Base-by-base conservation (phyloP, 2,329 filamentous ascomycete species). In the Neoarthrinium moseri region DNA sequence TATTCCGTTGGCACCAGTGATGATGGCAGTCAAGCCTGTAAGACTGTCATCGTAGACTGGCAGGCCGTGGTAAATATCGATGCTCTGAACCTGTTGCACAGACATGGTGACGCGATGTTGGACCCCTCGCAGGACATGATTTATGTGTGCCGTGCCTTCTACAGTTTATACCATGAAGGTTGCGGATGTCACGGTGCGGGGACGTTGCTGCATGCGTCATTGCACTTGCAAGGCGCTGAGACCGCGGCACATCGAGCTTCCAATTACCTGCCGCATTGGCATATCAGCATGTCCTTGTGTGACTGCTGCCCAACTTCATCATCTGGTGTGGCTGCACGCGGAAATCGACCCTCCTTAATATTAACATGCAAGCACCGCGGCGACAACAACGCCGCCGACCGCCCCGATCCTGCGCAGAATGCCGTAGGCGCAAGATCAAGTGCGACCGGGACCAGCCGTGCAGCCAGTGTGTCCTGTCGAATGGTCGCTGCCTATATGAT, bases 1-100 rank as follows among this genome's bases (percentile, higher is more conserved):
- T 22, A 80, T 74, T 7, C 75, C 77, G 65, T 77, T 79, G 43
- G 74, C 72, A 5, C 76, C 76, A 0, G 74, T 77, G 29, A 80
- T 67, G 35, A 80, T 72, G 3, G 75, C 76, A 0, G 72, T 76
- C 20, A 77, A 64, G 17, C 62, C 65, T 49, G 69, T 68, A 44
- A 70, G 52, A 1, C 64, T 60, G 4, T 66, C 53, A n/a, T 70
- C 61, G 48, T 70, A 76, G 11, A 67, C 66, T 0, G 75, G 74
- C 0, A 79, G 65, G 46, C 69, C 73, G 54, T 74, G 71, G 55
- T 70, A 78, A 48, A 79, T 78, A 50, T 71, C 72, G 17, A 44
- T n/a, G 13, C n/a, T 33, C 39, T 43, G 39, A 22, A 43, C 18
- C 13, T 34, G 27, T 13, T 43, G 39, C 11, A 29, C 26, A 22